Conservation (phyloP, 139 green algal genomes). For the Chlorella sp. region DNA sequence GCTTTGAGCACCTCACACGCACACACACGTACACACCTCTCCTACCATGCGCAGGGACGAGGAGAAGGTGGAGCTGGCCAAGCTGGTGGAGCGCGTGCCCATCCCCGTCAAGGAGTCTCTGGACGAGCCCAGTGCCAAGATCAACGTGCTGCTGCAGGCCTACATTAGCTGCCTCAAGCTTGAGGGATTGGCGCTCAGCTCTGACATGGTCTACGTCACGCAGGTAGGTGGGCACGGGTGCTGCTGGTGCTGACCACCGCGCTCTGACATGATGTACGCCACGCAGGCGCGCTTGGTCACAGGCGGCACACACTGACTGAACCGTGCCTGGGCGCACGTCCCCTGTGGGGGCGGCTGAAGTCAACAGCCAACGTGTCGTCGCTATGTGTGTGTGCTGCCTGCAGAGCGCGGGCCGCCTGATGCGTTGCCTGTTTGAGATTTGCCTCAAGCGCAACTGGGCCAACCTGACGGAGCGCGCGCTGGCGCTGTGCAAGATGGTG, state of each 20-base stretch:
- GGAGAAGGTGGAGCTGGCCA: conserved; percentile 82
- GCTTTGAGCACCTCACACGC: too few species aligned
- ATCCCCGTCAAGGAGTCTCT: conserved; percentile 97
- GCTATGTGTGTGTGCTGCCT: background rate
- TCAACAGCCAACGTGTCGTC: too few species aligned
- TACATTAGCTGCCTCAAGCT: conserved; percentile 94
- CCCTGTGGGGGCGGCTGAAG: background rate
- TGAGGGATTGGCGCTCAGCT: conserved; percentile 85
- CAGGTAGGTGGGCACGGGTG: conserved; percentile 46
- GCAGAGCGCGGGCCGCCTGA: conserved; percentile 83
- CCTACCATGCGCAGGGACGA: background rate
- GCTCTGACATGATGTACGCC: too few species aligned
- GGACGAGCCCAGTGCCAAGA: conserved; percentile 95
- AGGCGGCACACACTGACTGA: too few species aligned
- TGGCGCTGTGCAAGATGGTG: conserved; percentile 94
- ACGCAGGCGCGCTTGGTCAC: too few species aligned
- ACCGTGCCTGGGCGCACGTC: too few species aligned
- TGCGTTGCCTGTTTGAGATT: conserved; percentile 97
- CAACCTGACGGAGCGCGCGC: conserved; percentile 73
- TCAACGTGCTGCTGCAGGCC: conserved; percentile 95
- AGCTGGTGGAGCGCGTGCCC: conserved; percentile 95
- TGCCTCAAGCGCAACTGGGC: conserved; percentile 91
- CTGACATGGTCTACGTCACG: conserved; percentile 98
- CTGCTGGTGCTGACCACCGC: too few species aligned
- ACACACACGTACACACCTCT: too few species aligned